Evolutionary conservation across 2,329 filamentous ascomycete species (phyloP).

Genomic region (Chaetomiaceae sp.): DNA sequence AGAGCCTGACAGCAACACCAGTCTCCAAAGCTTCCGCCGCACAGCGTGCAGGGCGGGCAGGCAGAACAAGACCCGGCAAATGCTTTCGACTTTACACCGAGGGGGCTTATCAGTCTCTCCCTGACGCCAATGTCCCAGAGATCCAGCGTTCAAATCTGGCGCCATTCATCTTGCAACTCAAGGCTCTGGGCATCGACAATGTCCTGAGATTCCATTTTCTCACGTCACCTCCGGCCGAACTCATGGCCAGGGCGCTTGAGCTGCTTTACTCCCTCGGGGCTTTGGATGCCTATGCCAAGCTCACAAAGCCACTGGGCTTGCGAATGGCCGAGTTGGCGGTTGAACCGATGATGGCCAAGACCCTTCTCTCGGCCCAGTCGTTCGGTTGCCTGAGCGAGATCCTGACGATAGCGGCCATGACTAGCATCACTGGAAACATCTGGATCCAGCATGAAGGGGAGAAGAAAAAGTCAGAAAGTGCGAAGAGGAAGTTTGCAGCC

Average conservation of each 20-base stretch:
- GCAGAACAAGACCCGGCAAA: conserved; percentile 84
- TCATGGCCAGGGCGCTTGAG: conserved; percentile 82
- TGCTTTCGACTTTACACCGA: conserved; percentile 93
- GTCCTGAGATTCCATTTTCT: conserved; percentile 86
- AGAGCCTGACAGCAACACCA: conserved; percentile 75
- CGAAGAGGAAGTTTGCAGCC: conserved; percentile 76
- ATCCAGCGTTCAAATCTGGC: conserved; percentile 90
- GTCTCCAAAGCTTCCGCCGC: conserved; percentile 90
- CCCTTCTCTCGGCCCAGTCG: conserved; percentile 66
- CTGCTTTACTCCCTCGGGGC: conserved; percentile 82
- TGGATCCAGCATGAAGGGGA: conserved; percentile 80
- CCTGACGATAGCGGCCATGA: conserved; percentile 90
- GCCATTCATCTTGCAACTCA: conserved; percentile 82
- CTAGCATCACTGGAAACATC: conserved; percentile 73
- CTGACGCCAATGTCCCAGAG: conserved; percentile 75
- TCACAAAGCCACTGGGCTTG: conserved; percentile 81
- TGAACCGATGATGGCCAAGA: conserved; percentile 94
- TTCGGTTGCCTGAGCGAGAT: conserved; percentile 83
- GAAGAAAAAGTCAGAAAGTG: conserved; percentile 68
- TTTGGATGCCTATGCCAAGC: conserved; percentile 81
- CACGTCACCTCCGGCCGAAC: conserved; percentile 76
- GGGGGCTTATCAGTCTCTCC: conserved; percentile 59
- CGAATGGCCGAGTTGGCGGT: conserved; percentile 92
- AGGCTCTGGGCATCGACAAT: conserved; percentile 93
- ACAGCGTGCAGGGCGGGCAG: conserved; percentile 84